Conservation (phyloP, 805 yeast genomes). For the Candida sonorensis region DNA sequence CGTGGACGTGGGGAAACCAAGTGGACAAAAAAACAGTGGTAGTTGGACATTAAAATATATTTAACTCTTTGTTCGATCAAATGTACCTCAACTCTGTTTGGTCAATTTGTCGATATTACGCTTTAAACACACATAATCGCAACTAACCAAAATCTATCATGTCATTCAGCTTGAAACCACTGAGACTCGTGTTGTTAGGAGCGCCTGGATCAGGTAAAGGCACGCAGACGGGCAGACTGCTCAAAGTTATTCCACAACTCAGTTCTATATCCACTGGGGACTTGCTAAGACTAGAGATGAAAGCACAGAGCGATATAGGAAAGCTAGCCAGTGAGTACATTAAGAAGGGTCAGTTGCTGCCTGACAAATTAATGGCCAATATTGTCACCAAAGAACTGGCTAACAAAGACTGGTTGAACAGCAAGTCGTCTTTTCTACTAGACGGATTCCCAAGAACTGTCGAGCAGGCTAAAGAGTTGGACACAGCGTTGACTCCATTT, state of each 20-base stretch:
- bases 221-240: constrained; percentile 66
- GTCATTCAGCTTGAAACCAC: constrained; percentile 30
- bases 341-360: constrained; percentile 59
- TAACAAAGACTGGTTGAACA: constrained; percentile 34
- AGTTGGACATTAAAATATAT: no score
- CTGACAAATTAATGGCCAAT: constrained; percentile 61
- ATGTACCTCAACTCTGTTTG: no score
- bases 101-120: no score
- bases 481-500: constrained; percentile 31
- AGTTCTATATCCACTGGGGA: constrained; percentile 79
- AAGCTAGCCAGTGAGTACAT: constrained; percentile 49
- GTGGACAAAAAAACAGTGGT: no score
- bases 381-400: constrained; percentile 47
- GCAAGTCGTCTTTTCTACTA: constrained; percentile 56
- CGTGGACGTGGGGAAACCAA: no score
- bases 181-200: constrained; percentile 71
- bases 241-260: constrained; percentile 45
- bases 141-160: no score
- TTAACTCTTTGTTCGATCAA: no score
- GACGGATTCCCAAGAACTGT: constrained; percentile 91
- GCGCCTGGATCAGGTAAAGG: constrained; percentile 98
- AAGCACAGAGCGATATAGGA: constrained; percentile 48
- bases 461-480: constrained; percentile 60
- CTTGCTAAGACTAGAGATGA: constrained; percentile 62
- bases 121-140: no score